Percentiles rank a stretch among this genome's conserved stretches.
Evolutionary conservation across 139 green algal species (phyloP).

Genomic region (Pedinophyceae sp.): DNA sequence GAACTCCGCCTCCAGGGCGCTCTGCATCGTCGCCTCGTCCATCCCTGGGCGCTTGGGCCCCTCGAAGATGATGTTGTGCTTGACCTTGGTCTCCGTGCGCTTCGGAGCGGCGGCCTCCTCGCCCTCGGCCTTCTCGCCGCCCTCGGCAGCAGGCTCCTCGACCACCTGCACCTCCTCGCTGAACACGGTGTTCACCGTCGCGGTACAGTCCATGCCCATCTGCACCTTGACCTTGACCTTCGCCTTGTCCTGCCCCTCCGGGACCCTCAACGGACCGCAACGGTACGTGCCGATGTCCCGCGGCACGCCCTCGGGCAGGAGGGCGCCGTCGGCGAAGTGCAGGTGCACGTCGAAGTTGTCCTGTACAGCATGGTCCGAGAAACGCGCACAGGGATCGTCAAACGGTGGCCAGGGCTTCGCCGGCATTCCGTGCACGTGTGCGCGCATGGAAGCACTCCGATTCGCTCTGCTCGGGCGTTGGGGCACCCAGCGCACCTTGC

Average conservation of each 20-base stretch:
- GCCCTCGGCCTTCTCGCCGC: constrained; percentile 17
- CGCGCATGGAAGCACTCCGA: no score
- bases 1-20: constrained; percentile 36
- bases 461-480: neutral
- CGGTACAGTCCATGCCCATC: constrained; percentile 82
- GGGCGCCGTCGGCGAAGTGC: constrained; percentile 41
- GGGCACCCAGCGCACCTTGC: neutral
- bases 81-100: neutral
- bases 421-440: no score
- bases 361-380: no score
- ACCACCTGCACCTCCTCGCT: constrained; percentile 69
- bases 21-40: constrained; percentile 20
- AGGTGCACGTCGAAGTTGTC: neutral
- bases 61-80: neutral
- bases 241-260: constrained; percentile 31
- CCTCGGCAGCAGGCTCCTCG: constrained; percentile 20
- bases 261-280: constrained; percentile 23
- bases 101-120: constrained; percentile 10
- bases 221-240: constrained; percentile 74
- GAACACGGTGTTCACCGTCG: constrained; percentile 56
- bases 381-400: no score
- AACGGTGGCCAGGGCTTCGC: no score
- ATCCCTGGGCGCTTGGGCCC: constrained; percentile 9
- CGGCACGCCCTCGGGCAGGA: constrained; percentile 28
- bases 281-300: constrained; percentile 26